These are phyloP conservation scores for Setaria italica DNA, from an alignment of 202 grass and related monocot genomes.

Conservation along the genomic window DNA sequence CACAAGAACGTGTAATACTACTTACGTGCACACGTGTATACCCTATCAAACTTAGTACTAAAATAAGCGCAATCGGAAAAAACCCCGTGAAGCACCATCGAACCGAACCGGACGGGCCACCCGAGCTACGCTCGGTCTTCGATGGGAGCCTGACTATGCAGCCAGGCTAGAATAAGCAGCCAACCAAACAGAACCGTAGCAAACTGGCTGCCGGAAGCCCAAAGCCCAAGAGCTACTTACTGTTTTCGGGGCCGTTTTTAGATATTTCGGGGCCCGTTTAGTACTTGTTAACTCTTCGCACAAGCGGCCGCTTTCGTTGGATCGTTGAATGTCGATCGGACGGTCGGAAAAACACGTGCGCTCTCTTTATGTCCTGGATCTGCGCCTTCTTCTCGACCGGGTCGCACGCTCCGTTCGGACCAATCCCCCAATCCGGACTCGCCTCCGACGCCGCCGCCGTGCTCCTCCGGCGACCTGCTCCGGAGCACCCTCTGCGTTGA, in stretches of 20 bases:
- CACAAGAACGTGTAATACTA: too few relatives aligned
- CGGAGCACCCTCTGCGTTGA: background rate
- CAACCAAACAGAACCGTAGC: too few relatives aligned
- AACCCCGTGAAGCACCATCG: too few relatives aligned
- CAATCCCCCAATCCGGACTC: conserved; percentile 33
- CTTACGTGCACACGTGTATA: too few relatives aligned
- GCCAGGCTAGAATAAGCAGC: too few relatives aligned
- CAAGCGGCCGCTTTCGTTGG: background rate
- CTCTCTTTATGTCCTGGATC: conserved; percentile 25
- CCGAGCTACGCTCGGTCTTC: too few relatives aligned
- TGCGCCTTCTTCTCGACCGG: conserved; percentile 20
- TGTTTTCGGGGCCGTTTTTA: background rate
- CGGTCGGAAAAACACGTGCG: background rate
- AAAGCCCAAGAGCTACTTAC: background rate
- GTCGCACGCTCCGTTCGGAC: background rate
- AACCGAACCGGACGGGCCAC: too few relatives aligned
- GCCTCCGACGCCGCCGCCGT: background rate
- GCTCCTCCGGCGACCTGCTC: background rate
- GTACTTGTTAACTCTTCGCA: background rate
- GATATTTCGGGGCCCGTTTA: background rate
- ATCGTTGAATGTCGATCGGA: conserved; percentile 15
- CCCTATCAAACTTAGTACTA: too few relatives aligned
- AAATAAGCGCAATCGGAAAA: too few relatives aligned
- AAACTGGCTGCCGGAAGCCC: background rate
- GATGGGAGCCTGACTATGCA: too few relatives aligned